Percentiles rank a stretch among this genome's conserved stretches.
These are phyloP conservation scores for Globisporangium megalacanthum DNA, from an alignment of 352 stramenopile genomes.

Conservation along the genomic window DNA sequence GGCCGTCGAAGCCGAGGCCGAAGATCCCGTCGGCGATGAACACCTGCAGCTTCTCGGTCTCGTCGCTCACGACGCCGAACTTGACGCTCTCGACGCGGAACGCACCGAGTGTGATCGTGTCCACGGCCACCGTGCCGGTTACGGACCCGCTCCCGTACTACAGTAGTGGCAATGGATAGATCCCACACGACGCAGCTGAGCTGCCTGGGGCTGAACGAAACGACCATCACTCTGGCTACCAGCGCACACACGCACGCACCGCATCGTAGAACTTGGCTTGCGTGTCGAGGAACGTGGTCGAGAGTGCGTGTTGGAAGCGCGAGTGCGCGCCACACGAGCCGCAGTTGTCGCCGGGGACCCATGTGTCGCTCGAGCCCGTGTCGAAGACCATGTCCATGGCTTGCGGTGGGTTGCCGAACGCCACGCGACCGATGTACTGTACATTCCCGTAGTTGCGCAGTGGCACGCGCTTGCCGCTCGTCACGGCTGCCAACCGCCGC, in stretches of 20 bases:
- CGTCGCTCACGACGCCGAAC: conserved; percentile 67
- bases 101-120: conserved; percentile 63
- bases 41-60: conserved; percentile 65
- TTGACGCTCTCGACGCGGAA: conserved; percentile 69
- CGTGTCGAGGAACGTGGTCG: conserved; percentile 68
- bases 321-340: conserved; percentile 45
- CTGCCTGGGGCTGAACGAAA: not conserved
- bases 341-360: conserved; percentile 57
- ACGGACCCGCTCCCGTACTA: conserved; percentile 81
- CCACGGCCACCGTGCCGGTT: conserved; percentile 64
- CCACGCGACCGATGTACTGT: conserved; percentile 70
- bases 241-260: conserved; percentile 23
- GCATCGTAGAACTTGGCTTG: conserved; percentile 69
- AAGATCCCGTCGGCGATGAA: conserved; percentile 89
- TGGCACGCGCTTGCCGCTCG: conserved; percentile 33
- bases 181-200: not conserved
- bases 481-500: conserved; percentile 14
- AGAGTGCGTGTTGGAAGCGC: conserved; percentile 44
- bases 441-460: conserved; percentile 84
- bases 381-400: conserved; percentile 71
- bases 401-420: conserved; percentile 70
- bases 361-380: conserved; percentile 79
- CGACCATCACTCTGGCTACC: not conserved
- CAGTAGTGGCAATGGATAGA: not conserved
- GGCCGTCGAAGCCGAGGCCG: conserved; percentile 77